Evolutionary conservation across 192 early-diverging fungal genomes (phyloP), one percentile per base, ranked within the genome.

Genomic region (Backusella luteola): DNA sequence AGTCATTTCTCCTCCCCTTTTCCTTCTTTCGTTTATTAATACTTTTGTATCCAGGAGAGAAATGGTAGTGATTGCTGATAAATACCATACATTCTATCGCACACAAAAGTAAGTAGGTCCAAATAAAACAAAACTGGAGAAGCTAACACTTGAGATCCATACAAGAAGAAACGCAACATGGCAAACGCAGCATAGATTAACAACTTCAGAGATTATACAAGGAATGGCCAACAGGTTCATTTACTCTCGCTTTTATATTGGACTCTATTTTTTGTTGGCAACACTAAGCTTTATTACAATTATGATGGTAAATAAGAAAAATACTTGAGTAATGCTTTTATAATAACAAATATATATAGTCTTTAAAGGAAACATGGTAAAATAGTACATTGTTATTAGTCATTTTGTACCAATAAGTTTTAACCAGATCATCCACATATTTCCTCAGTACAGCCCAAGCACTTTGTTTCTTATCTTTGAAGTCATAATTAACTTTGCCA

Each of bases 391-490:
- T 17, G 3, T 34, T 11, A 11, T 19, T 23, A 14, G 35, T 32
- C 14, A 41, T 26, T 70, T 70, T 70, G n/a, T 26, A 35, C 32
- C n/a, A 41, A 36, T 21, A 21, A 69, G 36, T 38, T 38, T 69
- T 69, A 69, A 69, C 67, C 32, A 69, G 6, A 7, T 21, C 34
- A 70, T 36, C 12, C 6, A 34, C 42, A 56, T 36, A 21, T 72
- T 26, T 69, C 34, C 76, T 56, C 77, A 83, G 67, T 76, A 77
- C 6, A 88, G 89, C 66, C 91, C 88, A 12, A 90, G 90, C 44
- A 46, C 86, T 23, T 84, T 90, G 5, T 94, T 94, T 71, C 87
- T 94, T 34, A 73, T 89, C 15, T 78, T 93, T 39, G 93, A 94
- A 73, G 84, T 87, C 29, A 86, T 91, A 26, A 87, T 94, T 46